A percentile compares a stretch with the other conserved stretches of the same genome.
Evolutionary conservation across 352 stramenopile species (phyloP).

Genomic region (Globisporangium okanoganense): DNA sequence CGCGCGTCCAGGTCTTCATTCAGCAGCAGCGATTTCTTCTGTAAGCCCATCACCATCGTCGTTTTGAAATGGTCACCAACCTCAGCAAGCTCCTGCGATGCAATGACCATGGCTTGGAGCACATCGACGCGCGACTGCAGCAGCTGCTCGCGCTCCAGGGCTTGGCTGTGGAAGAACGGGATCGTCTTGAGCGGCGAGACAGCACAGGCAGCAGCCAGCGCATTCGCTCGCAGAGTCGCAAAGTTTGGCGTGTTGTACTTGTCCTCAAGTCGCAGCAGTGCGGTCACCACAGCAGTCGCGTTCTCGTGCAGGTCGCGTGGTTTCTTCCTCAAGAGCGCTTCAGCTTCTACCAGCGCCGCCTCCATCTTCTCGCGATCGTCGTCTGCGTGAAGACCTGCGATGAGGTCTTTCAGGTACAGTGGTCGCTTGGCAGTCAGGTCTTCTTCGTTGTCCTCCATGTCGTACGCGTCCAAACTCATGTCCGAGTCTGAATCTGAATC

Average conservation of each 20-base stretch:
- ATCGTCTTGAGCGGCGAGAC: conserved; percentile 39
- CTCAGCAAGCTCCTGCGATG: conserved; percentile 63
- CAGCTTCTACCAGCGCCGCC: conserved; percentile 46
- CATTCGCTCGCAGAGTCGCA: conserved; percentile 30
- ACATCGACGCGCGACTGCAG: conserved; percentile 68
- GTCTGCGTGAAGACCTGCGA: conserved; percentile 45
- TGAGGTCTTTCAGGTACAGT: conserved; percentile 70
- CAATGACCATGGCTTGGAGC: conserved; percentile 48
- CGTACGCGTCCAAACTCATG: conserved; percentile 61
- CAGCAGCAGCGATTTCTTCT: conserved; percentile 45
- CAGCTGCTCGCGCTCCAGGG: conserved; percentile 69
- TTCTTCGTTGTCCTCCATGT: conserved; percentile 65
- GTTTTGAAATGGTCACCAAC: conserved; percentile 30
- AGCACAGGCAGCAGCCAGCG: conserved; percentile 44
- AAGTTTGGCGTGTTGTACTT: conserved; percentile 72
- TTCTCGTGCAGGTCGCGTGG: conserved; percentile 66
- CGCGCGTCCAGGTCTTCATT: conserved; percentile 35
- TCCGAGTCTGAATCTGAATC: conserved; percentile 55
- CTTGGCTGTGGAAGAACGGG: conserved; percentile 58
- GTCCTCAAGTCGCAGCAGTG: conserved; percentile 66
- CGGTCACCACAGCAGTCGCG: conserved; percentile 42
- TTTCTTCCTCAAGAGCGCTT: conserved; percentile 43
- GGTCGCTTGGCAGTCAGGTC: conserved; percentile 55
- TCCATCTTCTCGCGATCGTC: conserved; percentile 59
- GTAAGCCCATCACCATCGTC: neutral